Evolutionary conservation across 306 rosid genomes (phyloP), one percentile per base, ranked within the genome.

Genomic region (Lotus japonicus): DNA sequence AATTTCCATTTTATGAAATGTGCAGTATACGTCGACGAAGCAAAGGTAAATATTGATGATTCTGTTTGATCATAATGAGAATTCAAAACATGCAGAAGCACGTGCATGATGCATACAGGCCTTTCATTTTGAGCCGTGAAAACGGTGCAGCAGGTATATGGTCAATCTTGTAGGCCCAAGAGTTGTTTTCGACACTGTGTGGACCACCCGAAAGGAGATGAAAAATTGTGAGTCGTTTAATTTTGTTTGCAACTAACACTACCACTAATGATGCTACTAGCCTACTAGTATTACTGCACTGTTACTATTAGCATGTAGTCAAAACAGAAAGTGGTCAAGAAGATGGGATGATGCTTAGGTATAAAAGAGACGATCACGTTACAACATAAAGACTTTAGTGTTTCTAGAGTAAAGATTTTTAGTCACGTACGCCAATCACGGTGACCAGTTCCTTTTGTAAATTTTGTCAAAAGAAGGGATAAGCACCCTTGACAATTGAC

Each of bases 61-160:
- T 11, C 5, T 15, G 49, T 38, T 9, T 15, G 65, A 38, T 59
- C 31, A 16, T 11, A 18, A 38, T 61, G 5, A 18, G 36, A 60
- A 16, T n/a, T n/a, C n/a, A n/a, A n/a, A n/a, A n/a, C n/a, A n/a
- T n/a, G n/a, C 35, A 60, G 50, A 39, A 13, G 60, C 68, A 71
- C 76, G 9, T 71, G 76, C 76, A 12, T 71, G 76, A 71, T 59
- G 11, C 28, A 36, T 13, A 9, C 10, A 16, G 2, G 19, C 13
- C 70, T 60, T 61, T 72, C 6, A 2, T 50, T 60, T 33, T 50
- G 19, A 72, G 77, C 77, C 77, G 77, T 72, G 62, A 60, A 60
- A 49, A 61, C 3, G 60, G 41, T 6, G 7, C 6, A 17, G 11
- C n/a, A n/a, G n/a, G n/a, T n/a, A 44, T 48, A 19, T 52, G 58